Evolutionary conservation across 208 protist species (phyloP).

Genomic region (Leishmania martiniquensis): DNA sequence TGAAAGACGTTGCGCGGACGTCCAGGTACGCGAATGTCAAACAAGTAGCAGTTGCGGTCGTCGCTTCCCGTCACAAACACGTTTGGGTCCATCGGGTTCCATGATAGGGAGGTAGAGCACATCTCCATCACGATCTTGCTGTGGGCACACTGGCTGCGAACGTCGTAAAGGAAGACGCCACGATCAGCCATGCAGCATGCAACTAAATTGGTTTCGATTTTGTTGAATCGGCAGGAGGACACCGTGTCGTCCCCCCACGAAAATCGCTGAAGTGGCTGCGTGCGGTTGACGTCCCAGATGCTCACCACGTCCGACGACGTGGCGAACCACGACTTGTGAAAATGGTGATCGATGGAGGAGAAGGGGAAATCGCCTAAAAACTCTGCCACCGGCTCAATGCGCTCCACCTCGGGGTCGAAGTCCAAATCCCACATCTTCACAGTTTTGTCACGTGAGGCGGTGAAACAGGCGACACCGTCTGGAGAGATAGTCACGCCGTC

Average conservation of each 20-base stretch:
- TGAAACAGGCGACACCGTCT: slow-evolving; percentile 93
- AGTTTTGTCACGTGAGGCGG: slow-evolving; percentile 95
- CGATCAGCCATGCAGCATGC: slow-evolving; percentile 94
- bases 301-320: slow-evolving; percentile 93
- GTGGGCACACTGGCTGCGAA: slow-evolving; percentile 84
- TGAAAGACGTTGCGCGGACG: slow-evolving; percentile 95
- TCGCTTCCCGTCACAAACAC: slow-evolving; percentile 97
- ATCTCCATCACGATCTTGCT: slow-evolving; percentile 96
- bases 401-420: slow-evolving; percentile 42
- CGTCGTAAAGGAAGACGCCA: slow-evolving; percentile 96
- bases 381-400: slow-evolving; percentile 76
- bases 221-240: slow-evolving; percentile 93
- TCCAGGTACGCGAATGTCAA: slow-evolving; percentile 96
- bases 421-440: slow-evolving; percentile 97
- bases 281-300: slow-evolving; percentile 94
- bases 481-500: slow-evolving; percentile 91
- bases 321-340: slow-evolving; percentile 87
- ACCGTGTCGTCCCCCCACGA: slow-evolving; percentile 96
- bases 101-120: slow-evolving; percentile 93
- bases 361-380: slow-evolving; percentile 94
- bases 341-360: slow-evolving; percentile 95
- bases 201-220: slow-evolving; percentile 91
- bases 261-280: slow-evolving; percentile 93
- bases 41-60: slow-evolving; percentile 98
- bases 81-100: slow-evolving; percentile 99